phyloP scores from a whole-genome alignment of 495 filamentous ascomycete genomes.

The Pseudoneurospora amorphoporcata region DNA sequence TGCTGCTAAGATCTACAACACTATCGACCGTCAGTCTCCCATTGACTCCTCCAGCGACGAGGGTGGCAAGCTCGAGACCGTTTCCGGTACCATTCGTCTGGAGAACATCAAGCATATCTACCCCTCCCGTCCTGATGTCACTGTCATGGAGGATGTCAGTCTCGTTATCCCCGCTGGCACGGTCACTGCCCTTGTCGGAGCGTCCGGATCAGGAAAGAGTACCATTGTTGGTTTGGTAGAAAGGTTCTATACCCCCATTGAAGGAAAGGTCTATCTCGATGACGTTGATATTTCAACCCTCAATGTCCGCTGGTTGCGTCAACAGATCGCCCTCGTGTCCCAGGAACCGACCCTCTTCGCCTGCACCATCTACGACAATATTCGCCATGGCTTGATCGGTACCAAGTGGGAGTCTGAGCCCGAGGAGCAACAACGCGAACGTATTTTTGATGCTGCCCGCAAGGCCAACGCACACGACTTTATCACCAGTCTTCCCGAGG shows the following conservation, averaged over 20 bases:
- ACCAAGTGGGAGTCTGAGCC: slow-evolving; percentile 59
- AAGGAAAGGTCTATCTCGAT: slow-evolving; percentile 69
- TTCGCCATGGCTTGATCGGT: slow-evolving; percentile 79
- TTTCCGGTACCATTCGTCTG: slow-evolving; percentile 75
- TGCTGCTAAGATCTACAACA: slow-evolving; percentile 80
- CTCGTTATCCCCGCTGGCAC: slow-evolving; percentile 76
- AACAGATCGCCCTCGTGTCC: slow-evolving; percentile 82
- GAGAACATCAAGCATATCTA: slow-evolving; percentile 83
- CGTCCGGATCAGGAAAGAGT: slow-evolving; percentile 82
- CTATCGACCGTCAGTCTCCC: slow-evolving; percentile 84
- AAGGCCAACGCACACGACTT: slow-evolving; percentile 95
- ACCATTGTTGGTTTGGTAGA: slow-evolving; percentile 89
- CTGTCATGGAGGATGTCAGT: slow-evolving; percentile 72
- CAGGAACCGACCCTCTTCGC: slow-evolving; percentile 76
- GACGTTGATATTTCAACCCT: slow-evolving; percentile 70
- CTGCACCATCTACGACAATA: slow-evolving; percentile 79
- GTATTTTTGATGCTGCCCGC: slow-evolving; percentile 70
- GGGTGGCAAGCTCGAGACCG: slow-evolving; percentile 57
- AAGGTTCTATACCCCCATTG: slow-evolving; percentile 83
- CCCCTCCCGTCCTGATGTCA: slow-evolving; percentile 81
- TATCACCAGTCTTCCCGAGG: slow-evolving; percentile 70
- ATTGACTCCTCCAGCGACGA: slow-evolving; percentile 65
- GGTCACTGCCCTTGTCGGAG: slow-evolving; percentile 76
- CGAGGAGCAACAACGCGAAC: slow-evolving; percentile 53
- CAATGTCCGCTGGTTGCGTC: slow-evolving; percentile 85